Base-by-base conservation (phyloP, 352 stramenopile genomes). In the Phytophthora pluvialis region DNA sequence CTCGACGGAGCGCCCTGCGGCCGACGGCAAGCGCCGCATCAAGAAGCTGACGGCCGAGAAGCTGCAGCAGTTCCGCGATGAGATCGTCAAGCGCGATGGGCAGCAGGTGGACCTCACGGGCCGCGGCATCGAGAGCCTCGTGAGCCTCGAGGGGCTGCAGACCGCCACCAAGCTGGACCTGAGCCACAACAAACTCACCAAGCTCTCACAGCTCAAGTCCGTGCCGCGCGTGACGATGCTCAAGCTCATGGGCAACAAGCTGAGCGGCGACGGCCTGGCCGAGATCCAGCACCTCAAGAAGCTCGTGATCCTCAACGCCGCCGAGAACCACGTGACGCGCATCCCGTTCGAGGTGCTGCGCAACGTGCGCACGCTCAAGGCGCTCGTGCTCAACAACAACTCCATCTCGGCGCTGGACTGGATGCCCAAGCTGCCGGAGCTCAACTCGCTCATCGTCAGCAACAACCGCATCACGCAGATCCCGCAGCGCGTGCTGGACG, bases 11-110 rank as follows among this genome's bases (percentile, higher is more conserved):
- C 40, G 15, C 7, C 40, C 40, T 25, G 25, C 44, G 15, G 15
- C 21, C 15, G 56, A 59, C 40, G 39, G 25, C 33, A 93, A 92
- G 73, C 72, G 62, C 67, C 82, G 84, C 65, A 96, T 96, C 70
- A 96, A 96, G 73, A 96, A 96, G 81, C 75, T 96, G 43, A 96
- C 88, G 40, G 73, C 77, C 45, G 83, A 93, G 56, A 96, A 93
- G 69, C 67, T 96, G 46, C 40, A 68, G 45, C 60, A 91, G 60
- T 80, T 81, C 61, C 48, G 66, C 15, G 21, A 65, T 10, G 80
- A 91, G 52, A 75, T 90, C 43, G 39, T 64, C 48, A 83, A 77
- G 60, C 64, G 46, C 35, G 72, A 84, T 68, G 84, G 81, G 2
- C 71, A 83, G 48, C 71, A 83, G 42, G 55, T 88, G 35, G 76